Percentiles rank a stretch among this genome's conserved stretches.
Evolutionary conservation across 208 protist genomes (phyloP).

Genomic region (Crithidia sp.): DNA sequence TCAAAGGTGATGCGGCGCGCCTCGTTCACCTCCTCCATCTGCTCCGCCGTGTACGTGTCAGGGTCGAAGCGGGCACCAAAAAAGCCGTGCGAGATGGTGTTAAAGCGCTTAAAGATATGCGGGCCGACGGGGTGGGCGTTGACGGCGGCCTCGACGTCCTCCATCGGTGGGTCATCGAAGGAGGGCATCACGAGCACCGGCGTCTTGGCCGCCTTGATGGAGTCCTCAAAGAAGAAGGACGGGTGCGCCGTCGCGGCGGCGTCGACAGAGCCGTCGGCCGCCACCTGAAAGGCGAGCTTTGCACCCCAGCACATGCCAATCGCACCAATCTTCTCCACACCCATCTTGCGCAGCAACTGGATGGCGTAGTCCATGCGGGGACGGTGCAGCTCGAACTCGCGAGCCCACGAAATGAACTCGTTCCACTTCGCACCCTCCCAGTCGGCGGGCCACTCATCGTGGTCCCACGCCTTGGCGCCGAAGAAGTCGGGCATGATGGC

Average conservation of each 20-base stretch:
- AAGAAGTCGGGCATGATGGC: slow-evolving; percentile 72
- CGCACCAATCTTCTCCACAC: slow-evolving; percentile 40
- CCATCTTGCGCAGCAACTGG: slow-evolving; percentile 43
- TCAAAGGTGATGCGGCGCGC: slow-evolving; percentile 31
- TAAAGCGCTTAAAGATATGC: slow-evolving; percentile 47
- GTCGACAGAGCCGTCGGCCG: slow-evolving; percentile 34
- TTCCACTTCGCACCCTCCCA: slow-evolving; percentile 39
- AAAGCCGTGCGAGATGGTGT: slow-evolving; percentile 57
- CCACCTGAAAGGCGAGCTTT: slow-evolving; percentile 29
- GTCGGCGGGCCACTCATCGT: slow-evolving; percentile 39
- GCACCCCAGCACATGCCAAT: slow-evolving; percentile 73
- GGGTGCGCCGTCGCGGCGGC: slow-evolving; percentile 50
- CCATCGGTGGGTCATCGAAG: slow-evolving; percentile 47
- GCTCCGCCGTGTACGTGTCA: slow-evolving; percentile 33
- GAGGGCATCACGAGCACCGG: slow-evolving; percentile 60
- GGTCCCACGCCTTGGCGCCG: slow-evolving; percentile 34
- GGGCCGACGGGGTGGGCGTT: slow-evolving; percentile 22
- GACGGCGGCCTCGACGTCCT: slow-evolving; percentile 44
- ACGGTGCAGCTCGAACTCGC: slow-evolving; percentile 24
- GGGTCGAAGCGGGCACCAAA: slow-evolving; percentile 51
- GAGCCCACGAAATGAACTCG: slow-evolving; percentile 28
- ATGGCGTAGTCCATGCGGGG: slow-evolving; percentile 27
- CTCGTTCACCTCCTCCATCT: slow-evolving; percentile 37
- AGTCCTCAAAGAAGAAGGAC: slow-evolving; percentile 30
- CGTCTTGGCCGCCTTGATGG: slow-evolving; percentile 24